phyloP scores from a whole-genome alignment of 331 rosid genomes.

The Quercus phellos region DNA sequence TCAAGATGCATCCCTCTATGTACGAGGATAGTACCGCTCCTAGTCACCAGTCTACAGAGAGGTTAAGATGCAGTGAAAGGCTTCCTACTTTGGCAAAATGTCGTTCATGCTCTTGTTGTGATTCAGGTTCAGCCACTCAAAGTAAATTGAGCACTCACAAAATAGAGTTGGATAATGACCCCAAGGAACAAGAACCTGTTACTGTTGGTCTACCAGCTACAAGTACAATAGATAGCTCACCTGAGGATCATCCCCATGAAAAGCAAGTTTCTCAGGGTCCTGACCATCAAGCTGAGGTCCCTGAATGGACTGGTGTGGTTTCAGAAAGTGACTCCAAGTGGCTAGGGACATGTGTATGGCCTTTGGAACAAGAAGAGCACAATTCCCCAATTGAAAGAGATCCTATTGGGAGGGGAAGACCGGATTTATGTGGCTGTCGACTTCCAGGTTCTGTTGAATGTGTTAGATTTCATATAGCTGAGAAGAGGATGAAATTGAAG shows the following conservation, averaged over 20 bases:
- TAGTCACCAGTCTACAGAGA: conserved; percentile 30
- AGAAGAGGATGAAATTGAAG: conserved; percentile 66
- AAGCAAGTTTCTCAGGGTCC: conserved; percentile 55
- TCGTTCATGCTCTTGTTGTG: conserved; percentile 47
- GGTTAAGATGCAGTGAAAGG: conserved; percentile 56
- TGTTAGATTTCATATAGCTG: conserved; percentile 78
- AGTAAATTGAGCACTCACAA: conserved; percentile 21
- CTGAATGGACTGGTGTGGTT: conserved; percentile 65
- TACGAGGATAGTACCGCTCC: conserved; percentile 54
- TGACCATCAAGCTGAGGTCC: conserved; percentile 68
- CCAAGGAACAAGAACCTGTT: conserved; percentile 23
- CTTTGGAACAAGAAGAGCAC: conserved; percentile 25
- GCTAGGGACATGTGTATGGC: conserved; percentile 69
- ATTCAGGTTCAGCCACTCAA: conserved; percentile 28
- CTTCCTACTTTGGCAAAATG: conserved; percentile 30
- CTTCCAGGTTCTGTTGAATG: conserved; percentile 68
- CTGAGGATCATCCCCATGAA: conserved; percentile 21
- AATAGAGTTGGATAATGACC: conserved; percentile 31
- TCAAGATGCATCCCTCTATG: conserved; percentile 77
- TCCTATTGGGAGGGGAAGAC: conserved; percentile 48
- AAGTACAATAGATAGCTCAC: background rate
- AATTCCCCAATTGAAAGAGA: conserved; percentile 1
- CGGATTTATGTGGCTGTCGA: conserved; percentile 49
- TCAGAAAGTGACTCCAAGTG: conserved; percentile 68
- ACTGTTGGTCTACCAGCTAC: conserved; percentile 15